Evolutionary conservation across 73 alveolate genomes (phyloP), one percentile per base, ranked within the genome.

Genomic region (Paramecium biaurelia): DNA sequence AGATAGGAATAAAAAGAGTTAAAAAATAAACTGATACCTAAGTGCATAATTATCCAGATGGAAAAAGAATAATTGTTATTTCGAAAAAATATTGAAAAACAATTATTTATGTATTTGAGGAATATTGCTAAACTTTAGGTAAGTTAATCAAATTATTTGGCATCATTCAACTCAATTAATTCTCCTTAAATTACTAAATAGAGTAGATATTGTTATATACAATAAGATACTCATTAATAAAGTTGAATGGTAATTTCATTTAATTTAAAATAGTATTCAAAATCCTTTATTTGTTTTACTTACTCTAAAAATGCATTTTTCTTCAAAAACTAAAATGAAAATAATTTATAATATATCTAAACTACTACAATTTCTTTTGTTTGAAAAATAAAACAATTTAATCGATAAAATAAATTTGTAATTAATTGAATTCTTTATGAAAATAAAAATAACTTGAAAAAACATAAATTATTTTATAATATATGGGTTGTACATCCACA

Each of bases 401-500:
- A 53, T 18, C 18, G 68, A 53, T 53, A 18, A 53, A 53, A 53
- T 21, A 5, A 18, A 53, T 20, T 47, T 12, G 11, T 47, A 12
- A 47, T 47, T 12, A 14, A 14, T 47, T 47, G 6, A 47, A 38
- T 15, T 14, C 1, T 53, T 53, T 1, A 53, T 53, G 34, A 53
- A 53, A 53, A 18, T 7, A 18, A 53, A 53, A 53, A 18, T 7
- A 18, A 53, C 68, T 53, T 53, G 32, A 53, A 53, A 53, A 53
- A 53, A 53, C 68, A 53, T 53, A 63, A 63, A 30, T 63, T 63
- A 63, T 63, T 63, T 30, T 30, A 63, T 30, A 63, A 63, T 30
- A 63, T 63, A 63, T 63, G 84, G 84, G 84, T 24, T 63, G 84
- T 63, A 63, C 84, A 23, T 63, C 41, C 2, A 63, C 68, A 53